Evolutionary conservation across 257 asterid genomes (phyloP).

Genomic region (Echium plantagineum): DNA sequence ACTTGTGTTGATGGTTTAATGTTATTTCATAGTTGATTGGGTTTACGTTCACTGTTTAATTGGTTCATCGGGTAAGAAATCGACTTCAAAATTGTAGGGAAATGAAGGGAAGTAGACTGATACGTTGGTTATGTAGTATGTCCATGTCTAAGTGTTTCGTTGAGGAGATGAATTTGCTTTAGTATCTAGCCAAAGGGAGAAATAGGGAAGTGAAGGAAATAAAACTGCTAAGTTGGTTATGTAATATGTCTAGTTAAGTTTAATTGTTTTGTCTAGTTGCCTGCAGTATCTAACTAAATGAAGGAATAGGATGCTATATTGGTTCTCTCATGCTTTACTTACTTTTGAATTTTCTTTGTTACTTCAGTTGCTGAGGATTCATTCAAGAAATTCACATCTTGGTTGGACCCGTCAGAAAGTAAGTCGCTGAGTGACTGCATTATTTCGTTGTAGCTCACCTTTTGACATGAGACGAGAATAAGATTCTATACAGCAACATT

Average conservation of each 20-base stretch:
- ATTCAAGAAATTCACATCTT: constrained; percentile 57
- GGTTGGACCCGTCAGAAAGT: constrained; percentile 98
- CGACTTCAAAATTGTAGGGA: neutral
- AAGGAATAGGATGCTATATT: neutral
- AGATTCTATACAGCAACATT: too few species aligned
- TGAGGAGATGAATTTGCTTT: neutral
- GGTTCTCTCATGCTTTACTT: neutral
- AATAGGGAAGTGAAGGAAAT: neutral
- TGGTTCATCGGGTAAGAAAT: neutral
- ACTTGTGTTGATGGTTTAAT: neutral
- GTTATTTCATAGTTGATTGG: neutral
- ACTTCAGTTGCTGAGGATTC: constrained; percentile 59
- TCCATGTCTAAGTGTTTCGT: neutral
- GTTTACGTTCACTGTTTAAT: neutral
- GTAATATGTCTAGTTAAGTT: neutral
- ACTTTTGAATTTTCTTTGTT: constrained; percentile 4
- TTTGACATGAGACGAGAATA: too few species aligned
- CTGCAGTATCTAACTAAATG: neutral
- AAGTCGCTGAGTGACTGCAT: constrained; percentile 12
- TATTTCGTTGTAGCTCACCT: neutral
- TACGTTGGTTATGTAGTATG: too few species aligned
- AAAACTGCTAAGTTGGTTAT: too few species aligned
- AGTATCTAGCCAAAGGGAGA: neutral
- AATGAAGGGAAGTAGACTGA: too few species aligned
- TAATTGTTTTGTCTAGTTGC: neutral